Base-by-base conservation (phyloP, 2,329 filamentous ascomycete species). In the Escovopsis sp. region DNA sequence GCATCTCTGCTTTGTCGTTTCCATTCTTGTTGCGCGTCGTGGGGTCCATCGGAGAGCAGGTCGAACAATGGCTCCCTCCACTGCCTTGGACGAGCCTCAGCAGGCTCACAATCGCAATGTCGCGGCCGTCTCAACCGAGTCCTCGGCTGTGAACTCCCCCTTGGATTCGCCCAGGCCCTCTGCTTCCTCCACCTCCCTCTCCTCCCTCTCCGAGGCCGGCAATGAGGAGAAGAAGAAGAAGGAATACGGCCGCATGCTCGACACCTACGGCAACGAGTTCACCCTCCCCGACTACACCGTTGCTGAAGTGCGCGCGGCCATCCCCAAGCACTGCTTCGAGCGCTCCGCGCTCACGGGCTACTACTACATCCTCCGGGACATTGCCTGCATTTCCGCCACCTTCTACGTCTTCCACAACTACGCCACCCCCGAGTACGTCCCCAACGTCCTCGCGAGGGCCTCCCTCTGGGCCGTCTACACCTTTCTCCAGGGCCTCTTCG, bases 251-350 rank as follows among this genome's bases (percentile, higher is more conserved):
- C 77, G 80, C 61, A 75, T 98, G 52, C 57, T 91, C 50, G 88
- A 98, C 67, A 89, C 86, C 11, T 91, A 94, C 62, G 91, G 91
- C 65, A 94, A 96, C 65, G 75, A 87, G 57, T 98, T 98, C 70
- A 72, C 85, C 63, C 73, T 94, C 44, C 91, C 91, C 52, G 82
- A 96, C 66, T 98, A 83, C 71, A 94, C 87, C 59, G 94, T 98
- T 74, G 94, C 94, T 73, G 77, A 98, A 60, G 89, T 98, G 60
- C 82, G 86, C 57, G 84, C 94, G 67, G 91, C 91, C 61, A 98
- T 98, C 53, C 91, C 91, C 50, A 86, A 88, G 66, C 91, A 95
- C 73, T 98, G 91, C 75, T 96, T 83, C 64, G 73, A 95, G 70
- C 82, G 91, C 47, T 94, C 85, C 38, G 84, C 76, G 47, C 60